These are phyloP conservation scores for Gnomoniopsis smithogilvyi DNA, from an alignment of 2,329 filamentous ascomycete species.

Conservation along the genomic window DNA sequence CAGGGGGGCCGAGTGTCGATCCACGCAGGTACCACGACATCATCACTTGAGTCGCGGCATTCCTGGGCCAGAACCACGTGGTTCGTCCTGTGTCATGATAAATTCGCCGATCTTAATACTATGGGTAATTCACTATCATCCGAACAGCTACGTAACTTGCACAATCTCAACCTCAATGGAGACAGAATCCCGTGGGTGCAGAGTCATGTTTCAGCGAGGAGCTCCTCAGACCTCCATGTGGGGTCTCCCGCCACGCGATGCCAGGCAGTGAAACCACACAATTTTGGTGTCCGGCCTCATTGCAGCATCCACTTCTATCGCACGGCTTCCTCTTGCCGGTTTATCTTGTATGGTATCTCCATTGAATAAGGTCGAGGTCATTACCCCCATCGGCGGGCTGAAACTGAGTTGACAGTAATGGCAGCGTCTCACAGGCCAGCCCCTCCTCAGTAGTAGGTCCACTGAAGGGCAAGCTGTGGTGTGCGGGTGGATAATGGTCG, in stretches of 20 bases:
- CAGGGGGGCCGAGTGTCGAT: not conserved
- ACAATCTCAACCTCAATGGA: not conserved
- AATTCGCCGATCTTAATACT: not conserved
- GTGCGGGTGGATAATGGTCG: not conserved
- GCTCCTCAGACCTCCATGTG: constrained; percentile 2
- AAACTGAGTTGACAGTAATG: not conserved
- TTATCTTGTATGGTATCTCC: not conserved
- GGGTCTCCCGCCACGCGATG: constrained; percentile 1
- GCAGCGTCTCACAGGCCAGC: not conserved
- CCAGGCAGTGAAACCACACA: not conserved
- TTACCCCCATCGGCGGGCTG: not conserved
- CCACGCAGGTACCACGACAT: not conserved
- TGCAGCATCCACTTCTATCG: not conserved
- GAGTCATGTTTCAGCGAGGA: not conserved
- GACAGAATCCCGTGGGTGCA: not conserved
- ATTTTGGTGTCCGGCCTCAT: not conserved
- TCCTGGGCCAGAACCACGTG: not conserved
- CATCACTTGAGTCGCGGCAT: not conserved
- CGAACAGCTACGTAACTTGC: not conserved
- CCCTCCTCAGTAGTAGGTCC: not conserved
- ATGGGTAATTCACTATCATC: not conserved
- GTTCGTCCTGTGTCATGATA: not conserved
- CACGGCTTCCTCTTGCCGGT: not conserved
- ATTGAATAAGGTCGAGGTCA: not conserved
- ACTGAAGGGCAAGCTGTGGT: not conserved